Conservation (phyloP, 306 rosid genomes). For the Lupinus albus region DNA sequence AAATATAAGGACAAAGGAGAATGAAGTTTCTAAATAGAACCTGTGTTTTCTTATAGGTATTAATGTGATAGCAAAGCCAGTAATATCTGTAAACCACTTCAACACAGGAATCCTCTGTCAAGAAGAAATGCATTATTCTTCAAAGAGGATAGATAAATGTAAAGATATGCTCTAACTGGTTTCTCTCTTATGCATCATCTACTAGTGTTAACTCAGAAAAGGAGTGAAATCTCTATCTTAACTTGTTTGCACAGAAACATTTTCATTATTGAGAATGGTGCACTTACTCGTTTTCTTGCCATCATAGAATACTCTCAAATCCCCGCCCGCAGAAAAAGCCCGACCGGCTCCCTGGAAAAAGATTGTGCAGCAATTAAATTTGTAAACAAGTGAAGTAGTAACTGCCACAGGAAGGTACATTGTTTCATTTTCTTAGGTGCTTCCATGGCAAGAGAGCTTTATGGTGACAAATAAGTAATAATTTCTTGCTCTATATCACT, state of each 20-base stretch:
- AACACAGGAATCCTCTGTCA: slow-evolving; percentile 83
- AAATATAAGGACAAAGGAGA: not conserved
- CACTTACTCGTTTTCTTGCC: slow-evolving; percentile 68
- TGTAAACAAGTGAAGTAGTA: slow-evolving; percentile 1
- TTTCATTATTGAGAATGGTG: slow-evolving; percentile 11
- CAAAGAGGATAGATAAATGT: not conserved
- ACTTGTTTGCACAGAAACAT: slow-evolving; percentile 8
- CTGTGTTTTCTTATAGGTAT: slow-evolving; percentile 86
- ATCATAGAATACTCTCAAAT: slow-evolving; percentile 82
- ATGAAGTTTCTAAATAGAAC: slow-evolving; percentile 43
- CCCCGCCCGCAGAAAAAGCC: slow-evolving; percentile 95
- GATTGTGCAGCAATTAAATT: slow-evolving; percentile 14
- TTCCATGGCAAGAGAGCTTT: not conserved
- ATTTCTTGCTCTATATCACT: not conserved
- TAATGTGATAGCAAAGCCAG: slow-evolving; percentile 92
- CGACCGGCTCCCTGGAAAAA: slow-evolving; percentile 80
- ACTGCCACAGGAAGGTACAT: slow-evolving; percentile 6
- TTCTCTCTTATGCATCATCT: slow-evolving; percentile 1
- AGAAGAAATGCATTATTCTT: slow-evolving; percentile 34
- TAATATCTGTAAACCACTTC: slow-evolving; percentile 89
- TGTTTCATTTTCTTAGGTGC: not conserved
- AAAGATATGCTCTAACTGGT: not conserved
- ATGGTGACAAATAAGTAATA: not conserved
- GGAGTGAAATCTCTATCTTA: not conserved
- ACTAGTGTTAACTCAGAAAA: slow-evolving; percentile 13